Base-by-base conservation (phyloP, 805 yeast species). In the Candida railenensis region DNA sequence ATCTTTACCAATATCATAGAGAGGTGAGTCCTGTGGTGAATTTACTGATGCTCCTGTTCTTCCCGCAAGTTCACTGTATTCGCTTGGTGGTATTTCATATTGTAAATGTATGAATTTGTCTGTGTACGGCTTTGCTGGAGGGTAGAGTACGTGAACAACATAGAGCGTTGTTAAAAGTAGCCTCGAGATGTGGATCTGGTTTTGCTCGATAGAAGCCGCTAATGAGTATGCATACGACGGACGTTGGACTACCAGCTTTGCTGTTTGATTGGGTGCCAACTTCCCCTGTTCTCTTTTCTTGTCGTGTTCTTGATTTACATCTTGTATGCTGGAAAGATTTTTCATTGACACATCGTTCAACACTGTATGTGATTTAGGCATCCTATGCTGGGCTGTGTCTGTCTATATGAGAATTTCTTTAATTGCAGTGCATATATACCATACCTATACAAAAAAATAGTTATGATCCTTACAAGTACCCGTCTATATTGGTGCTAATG, bases 1-100 rank as follows among this genome's bases (percentile, higher is more conserved):
- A 51, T 81, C 74, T 3, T 55, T 43, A 16, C 85, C 85, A 48
- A 82, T 77, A 54, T 77, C 85, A 56, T 82, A 85, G 32, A 52
- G 34, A 15, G 57, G 49, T 12, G n/a, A n/a, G n/a, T 43, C 42
- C 18, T n/a, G n/a, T n/a, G n/a, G n/a, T n/a, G n/a, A n/a, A n/a
- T n/a, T n/a, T 8, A 11, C 18, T 7, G 37, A 5, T 7, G 16
- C 14, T 11, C 22, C 22, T 11, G 16, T 4, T 19, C 22, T 8
- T n/a, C 14, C 37, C 7, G 39, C 39, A 12, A 4, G 4, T 3
- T 4, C 21, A 9, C 12, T 20, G 7, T 15, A 5, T 20, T 16
- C 39, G 12, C 8, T 16, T 7, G 39, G 21, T 46, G 8, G 48
- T 36, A 54, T 49, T 43, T 57, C 52, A 33, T 61, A 55, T 50